These are phyloP conservation scores for Ustulina deusta DNA, from an alignment of 2,329 filamentous ascomycete species.

Conservation along the genomic window DNA sequence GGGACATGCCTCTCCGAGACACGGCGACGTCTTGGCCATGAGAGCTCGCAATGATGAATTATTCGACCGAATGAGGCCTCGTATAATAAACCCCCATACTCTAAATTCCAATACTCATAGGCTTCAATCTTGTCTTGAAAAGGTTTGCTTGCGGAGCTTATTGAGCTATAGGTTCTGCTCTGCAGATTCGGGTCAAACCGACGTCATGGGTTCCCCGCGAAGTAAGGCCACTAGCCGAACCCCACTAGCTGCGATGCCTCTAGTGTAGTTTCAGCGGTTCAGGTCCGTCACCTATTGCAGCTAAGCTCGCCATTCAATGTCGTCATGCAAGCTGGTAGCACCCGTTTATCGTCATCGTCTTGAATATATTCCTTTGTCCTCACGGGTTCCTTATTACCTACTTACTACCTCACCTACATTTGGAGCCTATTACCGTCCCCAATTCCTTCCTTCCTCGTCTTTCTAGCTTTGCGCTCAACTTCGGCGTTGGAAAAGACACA, in stretches of 20 bases:
- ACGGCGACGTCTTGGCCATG: neutral
- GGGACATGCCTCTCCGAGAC: neutral
- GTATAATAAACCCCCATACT: neutral
- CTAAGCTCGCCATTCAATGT: conserved; percentile 30
- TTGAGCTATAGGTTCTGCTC: neutral
- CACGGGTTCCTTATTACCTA: neutral
- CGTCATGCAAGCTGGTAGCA: conserved; percentile 28
- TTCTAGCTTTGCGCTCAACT: neutral
- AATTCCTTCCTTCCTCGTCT: neutral
- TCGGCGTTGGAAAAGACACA: conserved; percentile 8
- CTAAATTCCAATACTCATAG: no score
- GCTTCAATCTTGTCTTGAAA: neutral
- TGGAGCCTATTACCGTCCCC: neutral
- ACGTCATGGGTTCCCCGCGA: conserved; percentile 38
- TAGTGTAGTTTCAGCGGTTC: conserved; percentile 8
- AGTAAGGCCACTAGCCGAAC: conserved; percentile 17
- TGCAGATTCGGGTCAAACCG: conserved; percentile 22
- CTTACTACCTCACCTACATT: neutral
- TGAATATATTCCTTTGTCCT: conserved; percentile 14
- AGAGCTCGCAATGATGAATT: neutral
- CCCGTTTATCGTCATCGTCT: neutral
- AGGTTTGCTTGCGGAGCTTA: neutral
- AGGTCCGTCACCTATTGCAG: conserved; percentile 24
- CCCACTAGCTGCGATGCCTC: conserved; percentile 6
- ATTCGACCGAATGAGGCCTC: neutral